Conservation (phyloP, 2,329 filamentous ascomycete genomes). For the Microsporum ferrugineum region DNA sequence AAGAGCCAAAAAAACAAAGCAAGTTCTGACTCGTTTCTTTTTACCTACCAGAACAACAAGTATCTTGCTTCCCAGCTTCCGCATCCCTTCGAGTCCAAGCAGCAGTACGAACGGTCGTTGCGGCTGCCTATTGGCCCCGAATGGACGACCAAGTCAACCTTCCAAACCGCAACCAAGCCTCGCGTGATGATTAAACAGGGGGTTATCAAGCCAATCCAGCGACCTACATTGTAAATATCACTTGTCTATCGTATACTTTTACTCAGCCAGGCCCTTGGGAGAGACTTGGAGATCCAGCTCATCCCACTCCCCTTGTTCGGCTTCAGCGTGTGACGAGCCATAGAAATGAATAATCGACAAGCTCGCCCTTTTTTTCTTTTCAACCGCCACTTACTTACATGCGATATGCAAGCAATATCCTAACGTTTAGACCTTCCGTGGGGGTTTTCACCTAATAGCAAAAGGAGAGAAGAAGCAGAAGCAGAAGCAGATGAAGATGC, state of each 20-base stretch:
- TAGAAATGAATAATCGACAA: neutral
- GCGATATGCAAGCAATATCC: neutral
- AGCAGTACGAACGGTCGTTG: slow-evolving; percentile 83
- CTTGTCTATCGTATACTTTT: neutral
- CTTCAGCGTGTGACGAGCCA: neutral
- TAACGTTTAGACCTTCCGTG: neutral
- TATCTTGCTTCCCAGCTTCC: slow-evolving; percentile 77
- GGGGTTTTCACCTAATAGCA: neutral
- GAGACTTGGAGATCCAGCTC: neutral
- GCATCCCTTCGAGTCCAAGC: slow-evolving; percentile 73
- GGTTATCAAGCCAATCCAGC: slow-evolving; percentile 75
- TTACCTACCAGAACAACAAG: slow-evolving; percentile 54
- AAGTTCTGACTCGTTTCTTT: neutral
- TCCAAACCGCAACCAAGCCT: slow-evolving; percentile 81
- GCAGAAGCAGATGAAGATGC: neutral
- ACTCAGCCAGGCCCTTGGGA: neutral
- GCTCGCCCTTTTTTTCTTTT: neutral
- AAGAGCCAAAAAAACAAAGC: slow-evolving; percentile 5
- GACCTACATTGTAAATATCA: slow-evolving; percentile 47
- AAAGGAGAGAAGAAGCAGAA: neutral
- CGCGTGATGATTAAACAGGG: slow-evolving; percentile 84
- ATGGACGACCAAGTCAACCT: slow-evolving; percentile 92
- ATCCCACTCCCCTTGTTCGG: neutral
- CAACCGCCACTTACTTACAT: neutral
- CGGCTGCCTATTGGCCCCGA: slow-evolving; percentile 81